phyloP scores from a whole-genome alignment of 75 land plant genomes.

The Pinus taeda region DNA sequence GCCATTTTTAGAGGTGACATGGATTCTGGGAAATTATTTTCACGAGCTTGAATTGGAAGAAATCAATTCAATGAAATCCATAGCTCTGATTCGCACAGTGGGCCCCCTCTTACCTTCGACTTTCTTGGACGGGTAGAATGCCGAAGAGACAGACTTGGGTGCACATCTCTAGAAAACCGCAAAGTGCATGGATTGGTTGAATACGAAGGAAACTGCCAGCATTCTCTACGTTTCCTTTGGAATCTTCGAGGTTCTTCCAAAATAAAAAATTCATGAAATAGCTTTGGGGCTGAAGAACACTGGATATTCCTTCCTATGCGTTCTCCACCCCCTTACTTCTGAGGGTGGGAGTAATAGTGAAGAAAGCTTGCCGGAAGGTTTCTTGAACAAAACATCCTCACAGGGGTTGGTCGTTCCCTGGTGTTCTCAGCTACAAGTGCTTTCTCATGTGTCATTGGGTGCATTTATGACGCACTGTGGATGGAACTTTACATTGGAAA shows the following conservation, averaged over 20 bases:
- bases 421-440: constrained; percentile 32
- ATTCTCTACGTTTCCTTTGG: constrained; percentile 42
- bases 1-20: constrained; percentile 32
- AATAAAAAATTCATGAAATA: constrained; percentile 25
- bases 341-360: background rate
- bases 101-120: constrained; percentile 48
- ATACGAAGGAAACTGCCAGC: constrained; percentile 13
- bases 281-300: constrained; percentile 18
- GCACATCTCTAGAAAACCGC: constrained; percentile 17
- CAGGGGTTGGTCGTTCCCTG: constrained; percentile 24
- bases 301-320: constrained; percentile 35
- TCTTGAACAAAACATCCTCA: constrained; percentile 7
- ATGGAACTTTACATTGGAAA: constrained; percentile 46
- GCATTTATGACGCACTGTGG: constrained; percentile 42
- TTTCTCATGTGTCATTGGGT: constrained; percentile 27
- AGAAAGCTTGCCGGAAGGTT: constrained; percentile 6
- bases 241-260: constrained; percentile 21
- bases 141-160: background rate
- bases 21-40: constrained; percentile 53
- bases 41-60: constrained; percentile 47
- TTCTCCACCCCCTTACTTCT: background rate
- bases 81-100: constrained; percentile 29
- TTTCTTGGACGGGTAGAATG: no score
- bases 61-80: constrained; percentile 22
- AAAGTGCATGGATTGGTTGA: constrained; percentile 31